A percentile compares a stretch with the other conserved stretches of the same genome.
Evolutionary conservation across 2,329 filamentous ascomycete genomes (phyloP).

Genomic region (Colletotrichum chrysophilum): DNA sequence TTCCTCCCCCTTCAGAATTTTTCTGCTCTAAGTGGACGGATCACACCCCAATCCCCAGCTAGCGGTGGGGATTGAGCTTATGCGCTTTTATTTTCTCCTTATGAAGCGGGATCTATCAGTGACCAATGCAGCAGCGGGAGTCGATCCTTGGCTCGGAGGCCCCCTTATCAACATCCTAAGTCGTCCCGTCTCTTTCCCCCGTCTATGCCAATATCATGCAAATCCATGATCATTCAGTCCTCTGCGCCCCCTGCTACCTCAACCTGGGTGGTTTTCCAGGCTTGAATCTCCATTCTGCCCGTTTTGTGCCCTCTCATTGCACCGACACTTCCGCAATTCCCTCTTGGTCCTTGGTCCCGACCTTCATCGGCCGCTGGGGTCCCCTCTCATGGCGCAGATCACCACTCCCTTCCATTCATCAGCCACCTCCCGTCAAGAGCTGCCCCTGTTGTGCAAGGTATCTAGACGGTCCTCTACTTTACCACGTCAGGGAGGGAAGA

Average conservation of each 20-base stretch:
- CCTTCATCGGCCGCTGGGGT: not conserved
- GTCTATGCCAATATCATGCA: not conserved
- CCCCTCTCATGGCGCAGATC: slow-evolving; percentile 4
- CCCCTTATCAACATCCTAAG: not conserved
- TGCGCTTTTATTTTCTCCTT: not conserved
- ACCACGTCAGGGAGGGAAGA: not conserved
- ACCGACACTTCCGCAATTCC: not conserved
- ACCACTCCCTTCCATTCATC: not conserved
- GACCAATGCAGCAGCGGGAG: slow-evolving; percentile 9
- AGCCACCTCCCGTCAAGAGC: not conserved
- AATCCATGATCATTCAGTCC: not conserved
- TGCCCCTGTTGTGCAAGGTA: not conserved
- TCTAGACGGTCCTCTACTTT: not conserved
- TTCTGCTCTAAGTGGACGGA: not conserved
- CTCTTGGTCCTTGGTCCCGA: not conserved
- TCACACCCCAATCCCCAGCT: not conserved
- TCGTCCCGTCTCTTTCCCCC: slow-evolving; percentile 3
- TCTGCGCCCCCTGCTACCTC: not conserved
- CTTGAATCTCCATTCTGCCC: not conserved
- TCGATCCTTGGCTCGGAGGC: slow-evolving; percentile 11
- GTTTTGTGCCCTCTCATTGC: not conserved
- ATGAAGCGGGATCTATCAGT: not conserved
- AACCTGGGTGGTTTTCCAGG: not conserved
- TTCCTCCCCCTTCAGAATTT: not conserved
- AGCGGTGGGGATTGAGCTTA: not conserved